These are phyloP conservation scores for Penicillium flavigenum DNA, from an alignment of 495 filamentous ascomycete species.

Conservation along the genomic window DNA sequence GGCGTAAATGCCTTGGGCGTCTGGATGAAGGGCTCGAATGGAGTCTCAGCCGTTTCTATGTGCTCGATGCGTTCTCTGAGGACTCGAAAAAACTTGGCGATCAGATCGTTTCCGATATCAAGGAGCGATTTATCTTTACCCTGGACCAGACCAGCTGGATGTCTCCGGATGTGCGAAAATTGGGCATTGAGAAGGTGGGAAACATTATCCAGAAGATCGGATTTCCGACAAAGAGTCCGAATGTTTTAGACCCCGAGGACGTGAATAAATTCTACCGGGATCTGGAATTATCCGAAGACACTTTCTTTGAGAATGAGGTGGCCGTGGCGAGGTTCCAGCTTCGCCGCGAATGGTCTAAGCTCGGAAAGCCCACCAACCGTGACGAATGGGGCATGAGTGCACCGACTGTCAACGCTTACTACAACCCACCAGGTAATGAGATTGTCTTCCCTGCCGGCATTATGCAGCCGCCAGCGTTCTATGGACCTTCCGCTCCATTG, in stretches of 20 bases:
- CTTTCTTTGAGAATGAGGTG: conserved; percentile 62
- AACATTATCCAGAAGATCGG: conserved; percentile 75
- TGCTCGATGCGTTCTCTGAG: conserved; percentile 63
- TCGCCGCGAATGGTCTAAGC: conserved; percentile 52
- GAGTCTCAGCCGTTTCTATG: conserved; percentile 65
- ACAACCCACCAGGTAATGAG: conserved; percentile 62
- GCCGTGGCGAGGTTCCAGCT: conserved; percentile 49
- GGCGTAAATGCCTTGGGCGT: conserved; percentile 63
- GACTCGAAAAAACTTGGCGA: conserved; percentile 65
- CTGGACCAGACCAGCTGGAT: conserved; percentile 65
- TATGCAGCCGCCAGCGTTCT: conserved; percentile 69
- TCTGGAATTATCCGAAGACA: conserved; percentile 51
- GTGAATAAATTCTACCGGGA: conserved; percentile 58
- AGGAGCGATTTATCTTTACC: conserved; percentile 60
- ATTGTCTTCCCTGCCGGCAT: conserved; percentile 74
- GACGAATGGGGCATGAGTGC: conserved; percentile 64
- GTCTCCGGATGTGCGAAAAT: conserved; percentile 60
- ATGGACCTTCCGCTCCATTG: conserved; percentile 56
- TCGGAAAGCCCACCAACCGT: conserved; percentile 61
- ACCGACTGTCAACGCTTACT: conserved; percentile 63
- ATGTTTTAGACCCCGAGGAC: conserved; percentile 58
- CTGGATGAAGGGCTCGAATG: conserved; percentile 58
- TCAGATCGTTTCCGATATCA: conserved; percentile 68
- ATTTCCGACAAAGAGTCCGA: conserved; percentile 64
- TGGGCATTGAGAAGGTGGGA: conserved; percentile 65